Conservation (phyloP, 306 rosid genomes). For the Lathyrus oleraceus region DNA sequence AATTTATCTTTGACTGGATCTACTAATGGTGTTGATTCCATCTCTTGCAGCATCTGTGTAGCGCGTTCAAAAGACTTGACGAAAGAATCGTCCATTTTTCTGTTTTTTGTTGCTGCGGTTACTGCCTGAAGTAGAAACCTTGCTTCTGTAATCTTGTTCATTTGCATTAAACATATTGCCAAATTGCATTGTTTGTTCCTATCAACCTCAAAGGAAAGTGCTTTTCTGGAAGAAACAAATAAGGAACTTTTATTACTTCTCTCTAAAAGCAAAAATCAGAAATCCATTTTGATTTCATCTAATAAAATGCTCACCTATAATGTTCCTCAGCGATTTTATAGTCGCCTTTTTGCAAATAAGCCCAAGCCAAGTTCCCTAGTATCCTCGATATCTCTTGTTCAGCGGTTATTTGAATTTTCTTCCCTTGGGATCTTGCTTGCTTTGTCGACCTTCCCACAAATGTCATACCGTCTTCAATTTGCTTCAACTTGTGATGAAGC, state of each 20-base stretch:
- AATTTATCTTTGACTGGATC: conserved; percentile 14
- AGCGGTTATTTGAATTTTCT: conserved; percentile 77
- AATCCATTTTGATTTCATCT: conserved; percentile 7
- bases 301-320: conserved; percentile 53
- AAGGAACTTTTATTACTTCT: neutral
- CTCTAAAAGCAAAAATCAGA: neutral
- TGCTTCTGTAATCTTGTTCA: conserved; percentile 72
- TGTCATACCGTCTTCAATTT: conserved; percentile 65
- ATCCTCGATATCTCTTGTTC: conserved; percentile 91
- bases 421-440: conserved; percentile 87
- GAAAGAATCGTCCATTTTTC: conserved; percentile 74
- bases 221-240: conserved; percentile 55
- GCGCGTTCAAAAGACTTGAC: conserved; percentile 82
- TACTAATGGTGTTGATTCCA: conserved; percentile 32
- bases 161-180: conserved; percentile 82
- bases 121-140: conserved; percentile 79
- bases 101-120: conserved; percentile 56
- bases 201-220: conserved; percentile 75
- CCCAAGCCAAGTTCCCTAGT: conserved; percentile 96
- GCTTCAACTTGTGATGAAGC: conserved; percentile 81
- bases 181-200: conserved; percentile 91
- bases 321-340: conserved; percentile 68
- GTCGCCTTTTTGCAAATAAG: conserved; percentile 77
- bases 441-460: conserved; percentile 78
- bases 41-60: conserved; percentile 54